Evolutionary conservation across 306 rosid genomes (phyloP).

Genomic region (Parietaria judaica): DNA sequence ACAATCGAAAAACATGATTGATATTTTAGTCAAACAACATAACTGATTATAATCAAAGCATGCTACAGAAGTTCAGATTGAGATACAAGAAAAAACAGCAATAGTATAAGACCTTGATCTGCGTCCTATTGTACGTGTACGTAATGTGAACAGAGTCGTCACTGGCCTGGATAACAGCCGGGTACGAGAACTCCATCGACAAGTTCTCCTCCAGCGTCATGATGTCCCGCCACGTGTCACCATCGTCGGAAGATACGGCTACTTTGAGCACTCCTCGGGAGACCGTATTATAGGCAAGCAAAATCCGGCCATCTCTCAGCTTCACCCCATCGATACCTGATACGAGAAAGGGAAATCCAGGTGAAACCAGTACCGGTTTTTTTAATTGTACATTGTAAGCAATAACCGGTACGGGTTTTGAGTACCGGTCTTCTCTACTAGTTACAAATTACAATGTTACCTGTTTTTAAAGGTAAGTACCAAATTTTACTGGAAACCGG

Average conservation of each 20-base stretch:
- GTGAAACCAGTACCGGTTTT: too few species aligned
- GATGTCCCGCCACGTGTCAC: slow-evolving; percentile 68
- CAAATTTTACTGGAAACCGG: too few species aligned
- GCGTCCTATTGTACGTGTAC: slow-evolving; percentile 74
- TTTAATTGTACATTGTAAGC: too few species aligned
- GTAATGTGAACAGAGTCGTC: slow-evolving; percentile 70
- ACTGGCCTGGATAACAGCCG: slow-evolving; percentile 81
- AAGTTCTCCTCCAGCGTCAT: slow-evolving; percentile 62
- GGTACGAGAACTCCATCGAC: slow-evolving; percentile 81
- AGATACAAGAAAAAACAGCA: background rate
- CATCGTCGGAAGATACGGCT: slow-evolving; percentile 73
- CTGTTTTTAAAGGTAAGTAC: too few species aligned
- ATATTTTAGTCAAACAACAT: background rate
- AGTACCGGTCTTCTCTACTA: too few species aligned
- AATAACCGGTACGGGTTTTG: too few species aligned
- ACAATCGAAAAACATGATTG: slow-evolving; percentile 5
- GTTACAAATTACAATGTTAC: too few species aligned
- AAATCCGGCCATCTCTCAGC: slow-evolving; percentile 63
- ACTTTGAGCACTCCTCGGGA: slow-evolving; percentile 77
- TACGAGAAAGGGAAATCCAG: slow-evolving; percentile 1
- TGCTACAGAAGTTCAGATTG: too few species aligned
- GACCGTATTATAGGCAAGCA: slow-evolving; percentile 65
- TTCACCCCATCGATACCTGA: slow-evolving; percentile 87
- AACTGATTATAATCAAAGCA: too few species aligned
- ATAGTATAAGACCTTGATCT: slow-evolving; percentile 57